These are phyloP conservation scores for Tuber borchii DNA, from an alignment of 495 filamentous ascomycete genomes.

Conservation along the genomic window DNA sequence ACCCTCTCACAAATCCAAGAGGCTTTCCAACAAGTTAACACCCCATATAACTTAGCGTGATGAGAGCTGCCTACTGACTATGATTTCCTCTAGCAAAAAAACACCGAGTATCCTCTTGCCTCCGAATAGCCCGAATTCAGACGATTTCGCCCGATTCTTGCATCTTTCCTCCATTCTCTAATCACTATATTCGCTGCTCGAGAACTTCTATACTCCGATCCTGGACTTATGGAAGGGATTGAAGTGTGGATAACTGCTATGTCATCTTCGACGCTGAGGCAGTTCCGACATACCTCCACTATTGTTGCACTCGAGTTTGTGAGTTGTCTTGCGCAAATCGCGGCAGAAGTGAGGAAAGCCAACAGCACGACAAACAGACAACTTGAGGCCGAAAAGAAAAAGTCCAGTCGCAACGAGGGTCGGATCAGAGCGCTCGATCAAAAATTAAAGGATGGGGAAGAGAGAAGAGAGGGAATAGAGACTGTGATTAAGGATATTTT, in stretches of 20 bases:
- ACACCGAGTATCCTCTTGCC: slow-evolving; percentile 88
- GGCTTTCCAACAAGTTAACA: slow-evolving; percentile 61
- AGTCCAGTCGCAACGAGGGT: slow-evolving; percentile 53
- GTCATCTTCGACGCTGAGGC: slow-evolving; percentile 72
- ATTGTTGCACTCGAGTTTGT: slow-evolving; percentile 69
- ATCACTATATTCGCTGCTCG: slow-evolving; percentile 68
- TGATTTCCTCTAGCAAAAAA: slow-evolving; percentile 52
- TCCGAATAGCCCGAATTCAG: slow-evolving; percentile 64
- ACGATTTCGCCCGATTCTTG: slow-evolving; percentile 67
- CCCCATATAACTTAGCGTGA: neutral
- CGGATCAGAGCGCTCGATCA: slow-evolving; percentile 61
- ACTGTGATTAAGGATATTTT: slow-evolving; percentile 71
- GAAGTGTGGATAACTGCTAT: slow-evolving; percentile 77
- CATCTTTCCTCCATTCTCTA: slow-evolving; percentile 68
- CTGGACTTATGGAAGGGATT: slow-evolving; percentile 72
- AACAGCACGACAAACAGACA: slow-evolving; percentile 70
- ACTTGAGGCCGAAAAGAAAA: slow-evolving; percentile 74
- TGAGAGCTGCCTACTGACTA: neutral
- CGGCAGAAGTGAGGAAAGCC: slow-evolving; percentile 57
- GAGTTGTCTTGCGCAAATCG: slow-evolving; percentile 60
- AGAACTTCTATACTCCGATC: slow-evolving; percentile 66
- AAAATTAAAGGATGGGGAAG: slow-evolving; percentile 58
- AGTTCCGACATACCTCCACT: slow-evolving; percentile 89
- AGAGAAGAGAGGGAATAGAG: slow-evolving; percentile 59
- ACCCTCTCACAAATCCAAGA: slow-evolving; percentile 70